Evolutionary conservation across 768 basidiomycete genomes (phyloP).

Genomic region (Boletellus sp.): DNA sequence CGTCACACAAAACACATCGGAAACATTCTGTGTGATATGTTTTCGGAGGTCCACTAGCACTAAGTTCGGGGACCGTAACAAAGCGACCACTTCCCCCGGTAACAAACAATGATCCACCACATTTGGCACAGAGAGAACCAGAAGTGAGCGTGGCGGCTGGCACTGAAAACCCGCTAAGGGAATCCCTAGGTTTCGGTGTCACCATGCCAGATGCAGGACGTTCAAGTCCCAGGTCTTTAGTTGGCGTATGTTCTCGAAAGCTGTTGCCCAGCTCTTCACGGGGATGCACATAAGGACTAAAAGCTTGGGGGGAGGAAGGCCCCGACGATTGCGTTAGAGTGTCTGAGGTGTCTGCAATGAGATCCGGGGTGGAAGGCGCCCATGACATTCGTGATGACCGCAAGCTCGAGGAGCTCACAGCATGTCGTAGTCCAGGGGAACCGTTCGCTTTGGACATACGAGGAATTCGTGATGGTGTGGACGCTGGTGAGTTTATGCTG

Average conservation of each 20-base stretch:
- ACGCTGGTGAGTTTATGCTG: slow-evolving; percentile 3
- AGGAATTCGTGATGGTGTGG: slow-evolving; percentile 29
- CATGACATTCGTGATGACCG: slow-evolving; percentile 29
- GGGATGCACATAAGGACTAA: slow-evolving; percentile 30
- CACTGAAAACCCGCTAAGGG: slow-evolving; percentile 24
- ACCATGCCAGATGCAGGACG: slow-evolving; percentile 21
- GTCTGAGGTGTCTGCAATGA: slow-evolving; percentile 60
- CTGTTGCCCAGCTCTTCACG: slow-evolving; percentile 10
- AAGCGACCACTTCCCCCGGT: slow-evolving; percentile 58
- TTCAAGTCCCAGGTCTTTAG: slow-evolving; percentile 6
- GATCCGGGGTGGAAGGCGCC: slow-evolving; percentile 53
- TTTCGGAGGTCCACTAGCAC: slow-evolving; percentile 41
- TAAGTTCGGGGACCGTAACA: slow-evolving; percentile 62
- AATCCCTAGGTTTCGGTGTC: slow-evolving; percentile 28
- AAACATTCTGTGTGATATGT: slow-evolving; percentile 77
- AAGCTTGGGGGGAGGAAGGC: slow-evolving; percentile 48
- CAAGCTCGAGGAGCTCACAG: slow-evolving; percentile 27
- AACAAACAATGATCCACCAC: slow-evolving; percentile 55
- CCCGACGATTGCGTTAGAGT: slow-evolving; percentile 52
- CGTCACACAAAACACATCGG: slow-evolving; percentile 63
- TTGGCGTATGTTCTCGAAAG: slow-evolving; percentile 5
- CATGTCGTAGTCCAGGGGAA: slow-evolving; percentile 27
- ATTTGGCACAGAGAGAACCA: slow-evolving; percentile 56
- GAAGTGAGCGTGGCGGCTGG: slow-evolving; percentile 33
- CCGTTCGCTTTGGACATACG: slow-evolving; percentile 20